Evolutionary conservation across 768 basidiomycete genomes (phyloP), one percentile per base, ranked within the genome.

Genomic region (Lentinula sp.): DNA sequence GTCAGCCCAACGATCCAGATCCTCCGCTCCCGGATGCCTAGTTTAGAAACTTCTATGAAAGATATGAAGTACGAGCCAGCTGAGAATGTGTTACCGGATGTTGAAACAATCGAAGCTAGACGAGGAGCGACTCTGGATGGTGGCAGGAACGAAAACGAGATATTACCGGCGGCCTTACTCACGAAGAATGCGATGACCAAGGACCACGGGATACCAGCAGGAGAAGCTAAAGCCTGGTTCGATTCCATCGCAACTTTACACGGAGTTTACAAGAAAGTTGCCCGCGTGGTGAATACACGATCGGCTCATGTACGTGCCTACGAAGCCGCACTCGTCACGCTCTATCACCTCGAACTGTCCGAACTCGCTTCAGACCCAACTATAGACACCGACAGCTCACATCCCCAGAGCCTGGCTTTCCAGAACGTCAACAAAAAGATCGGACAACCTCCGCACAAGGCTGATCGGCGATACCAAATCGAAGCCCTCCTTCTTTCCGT

Each of bases 401-500:
- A 16, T 4, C 43, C 43, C 5, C 33, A 59, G 23, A 76, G 1
- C 50, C 63, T 0, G 68, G 54, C 13, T 72, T 76, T 6, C 78
- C 81, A 2, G 68, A 74, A 39, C 66, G 73, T 18, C 85, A 81
- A 0, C 66, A 78, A 61, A 75, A 79, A 56, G 66, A 79, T 88
- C 18, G 87, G 86, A 0, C 82, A 82, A 64, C 76, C 81, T 0
- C 79, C 77, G 48, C 87, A 85, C 6, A 78, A 77, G 6, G 85
- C 84, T 0, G 86, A 88, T 68, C 76, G 76, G 46, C 77, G 85
- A 41, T 86, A 84, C 71, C 64, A 79, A 12, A 82, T 87, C 7
- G 87, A 88, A 67, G 85, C 85, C 0, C 76, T 85, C 57, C 83
- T 81, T 79, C 64, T 71, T 10, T 80, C 81, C 6, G 68, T 90